A percentile compares a stretch with the other conserved stretches of the same genome.
These are phyloP conservation scores for Vitis hybrid DNA, from an alignment of 177 flowering plant genomes.

Conservation along the genomic window DNA sequence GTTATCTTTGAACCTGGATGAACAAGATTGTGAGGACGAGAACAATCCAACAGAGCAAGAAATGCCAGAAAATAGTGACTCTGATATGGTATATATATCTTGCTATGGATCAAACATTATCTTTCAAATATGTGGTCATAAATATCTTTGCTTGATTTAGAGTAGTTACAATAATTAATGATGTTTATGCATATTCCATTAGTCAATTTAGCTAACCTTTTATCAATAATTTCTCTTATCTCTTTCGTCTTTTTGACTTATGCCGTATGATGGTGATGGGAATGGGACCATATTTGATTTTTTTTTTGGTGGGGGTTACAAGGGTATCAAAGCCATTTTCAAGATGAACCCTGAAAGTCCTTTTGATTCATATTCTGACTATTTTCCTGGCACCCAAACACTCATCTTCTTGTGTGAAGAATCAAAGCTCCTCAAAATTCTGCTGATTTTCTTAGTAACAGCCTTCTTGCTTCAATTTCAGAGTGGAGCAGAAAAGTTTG, in stretches of 20 bases:
- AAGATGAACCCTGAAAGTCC: not conserved
- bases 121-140: slow-evolving; percentile 7
- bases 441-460: not conserved
- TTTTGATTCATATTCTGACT: not conserved
- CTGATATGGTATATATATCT: slow-evolving; percentile 26
- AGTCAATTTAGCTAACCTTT: slow-evolving; percentile 6
- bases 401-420: not conserved
- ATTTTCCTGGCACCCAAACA: slow-evolving; percentile 4
- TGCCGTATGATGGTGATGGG: slow-evolving; percentile 13
- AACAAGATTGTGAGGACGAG: slow-evolving; percentile 21
- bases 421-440: not conserved
- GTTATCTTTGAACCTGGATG: slow-evolving; percentile 25
- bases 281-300: not conserved
- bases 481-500: slow-evolving; percentile 40
- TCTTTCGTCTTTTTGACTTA: slow-evolving; percentile 4
- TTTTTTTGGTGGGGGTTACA: too few relatives aligned
- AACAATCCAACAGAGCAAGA: slow-evolving; percentile 18
- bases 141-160: not conserved
- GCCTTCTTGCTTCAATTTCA: slow-evolving; percentile 12
- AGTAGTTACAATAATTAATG: not conserved
- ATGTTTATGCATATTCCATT: not conserved
- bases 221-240: not conserved
- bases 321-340: not conserved
- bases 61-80: slow-evolving; percentile 7
- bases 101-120: not conserved